Evolutionary conservation across 441 rosid species (phyloP).

Genomic region (Erodium moschatum): DNA sequence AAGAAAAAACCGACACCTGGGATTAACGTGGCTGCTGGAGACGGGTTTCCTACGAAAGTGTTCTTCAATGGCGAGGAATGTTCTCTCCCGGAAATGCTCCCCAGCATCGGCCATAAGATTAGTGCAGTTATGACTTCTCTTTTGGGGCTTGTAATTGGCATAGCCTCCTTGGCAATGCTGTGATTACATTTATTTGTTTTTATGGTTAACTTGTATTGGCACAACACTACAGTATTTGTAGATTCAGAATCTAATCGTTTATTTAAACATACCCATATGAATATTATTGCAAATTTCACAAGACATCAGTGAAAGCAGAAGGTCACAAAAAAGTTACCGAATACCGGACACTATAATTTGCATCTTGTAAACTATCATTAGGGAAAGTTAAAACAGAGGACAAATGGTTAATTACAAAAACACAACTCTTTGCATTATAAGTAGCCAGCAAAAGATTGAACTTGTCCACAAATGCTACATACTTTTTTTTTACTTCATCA

Average conservation of each 20-base stretch:
- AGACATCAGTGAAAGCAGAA: not conserved
- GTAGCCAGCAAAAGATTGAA: not conserved
- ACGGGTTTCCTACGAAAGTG: slow-evolving; percentile 45
- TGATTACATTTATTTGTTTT: too few relatives aligned
- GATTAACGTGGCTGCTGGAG: slow-evolving; percentile 31
- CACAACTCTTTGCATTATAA: not conserved
- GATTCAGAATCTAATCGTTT: too few relatives aligned
- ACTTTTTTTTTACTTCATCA: not conserved
- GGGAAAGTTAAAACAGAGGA: not conserved
- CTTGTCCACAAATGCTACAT: not conserved
- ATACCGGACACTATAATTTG: not conserved
- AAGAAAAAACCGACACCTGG: slow-evolving; percentile 38
- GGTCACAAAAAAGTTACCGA: not conserved
- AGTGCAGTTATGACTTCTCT: slow-evolving; percentile 9
- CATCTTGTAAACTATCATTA: not conserved
- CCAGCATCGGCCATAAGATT: slow-evolving; percentile 23
- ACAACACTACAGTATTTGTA: too few relatives aligned
- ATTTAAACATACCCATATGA: too few relatives aligned
- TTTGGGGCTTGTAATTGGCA: slow-evolving; percentile 17
- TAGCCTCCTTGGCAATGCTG: not conserved
- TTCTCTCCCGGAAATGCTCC: slow-evolving; percentile 36
- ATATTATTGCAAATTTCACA: too few relatives aligned
- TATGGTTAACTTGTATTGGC: too few relatives aligned
- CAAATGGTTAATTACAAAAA: not conserved
- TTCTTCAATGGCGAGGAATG: slow-evolving; percentile 50